A percentile compares a stretch with the other conserved stretches of the same genome.
phyloP scores from a whole-genome alignment of 192 early-diverging fungal species.

The Lobosporangium transversale region DNA sequence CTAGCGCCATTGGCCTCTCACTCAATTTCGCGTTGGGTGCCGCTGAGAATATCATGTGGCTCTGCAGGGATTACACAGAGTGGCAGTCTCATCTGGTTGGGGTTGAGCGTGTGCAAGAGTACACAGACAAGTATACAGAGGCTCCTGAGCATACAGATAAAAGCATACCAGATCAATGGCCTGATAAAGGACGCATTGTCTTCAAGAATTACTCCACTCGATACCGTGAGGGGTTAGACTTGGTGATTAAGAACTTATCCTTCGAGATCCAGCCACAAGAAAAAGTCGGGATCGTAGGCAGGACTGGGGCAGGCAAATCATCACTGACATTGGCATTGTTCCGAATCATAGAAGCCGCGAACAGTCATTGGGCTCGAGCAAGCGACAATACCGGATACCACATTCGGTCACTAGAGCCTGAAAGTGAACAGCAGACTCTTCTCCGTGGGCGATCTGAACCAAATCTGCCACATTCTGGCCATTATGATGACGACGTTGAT shows the following conservation, averaged over 20 bases:
- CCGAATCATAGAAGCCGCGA: constrained; percentile 58
- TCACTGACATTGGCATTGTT: constrained; percentile 63
- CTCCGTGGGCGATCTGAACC: background rate
- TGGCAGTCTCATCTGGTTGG: constrained; percentile 86
- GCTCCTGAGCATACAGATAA: constrained; percentile 59
- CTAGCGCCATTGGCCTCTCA: constrained; percentile 81
- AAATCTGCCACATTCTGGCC: no score
- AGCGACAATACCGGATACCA: constrained; percentile 41
- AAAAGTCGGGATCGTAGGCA: constrained; percentile 92
- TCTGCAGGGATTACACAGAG: constrained; percentile 72
- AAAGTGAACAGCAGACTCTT: constrained; percentile 4
- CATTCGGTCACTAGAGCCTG: background rate
- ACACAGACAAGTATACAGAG: constrained; percentile 82
- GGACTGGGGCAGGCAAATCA: constrained; percentile 69
- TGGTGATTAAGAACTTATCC: constrained; percentile 76
- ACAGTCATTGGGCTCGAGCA: constrained; percentile 45
- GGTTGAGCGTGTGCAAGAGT: constrained; percentile 88
- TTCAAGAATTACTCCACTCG: constrained; percentile 76
- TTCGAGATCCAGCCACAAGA: constrained; percentile 70
- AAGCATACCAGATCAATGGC: constrained; percentile 65
- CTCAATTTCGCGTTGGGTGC: constrained; percentile 83
- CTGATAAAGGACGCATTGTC: constrained; percentile 72
- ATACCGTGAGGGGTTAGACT: constrained; percentile 81
- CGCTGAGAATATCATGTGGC: constrained; percentile 78
- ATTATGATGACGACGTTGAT: background rate